Base-by-base conservation (phyloP, 2,329 filamentous ascomycete genomes). In the Aureobasidium musti region DNA sequence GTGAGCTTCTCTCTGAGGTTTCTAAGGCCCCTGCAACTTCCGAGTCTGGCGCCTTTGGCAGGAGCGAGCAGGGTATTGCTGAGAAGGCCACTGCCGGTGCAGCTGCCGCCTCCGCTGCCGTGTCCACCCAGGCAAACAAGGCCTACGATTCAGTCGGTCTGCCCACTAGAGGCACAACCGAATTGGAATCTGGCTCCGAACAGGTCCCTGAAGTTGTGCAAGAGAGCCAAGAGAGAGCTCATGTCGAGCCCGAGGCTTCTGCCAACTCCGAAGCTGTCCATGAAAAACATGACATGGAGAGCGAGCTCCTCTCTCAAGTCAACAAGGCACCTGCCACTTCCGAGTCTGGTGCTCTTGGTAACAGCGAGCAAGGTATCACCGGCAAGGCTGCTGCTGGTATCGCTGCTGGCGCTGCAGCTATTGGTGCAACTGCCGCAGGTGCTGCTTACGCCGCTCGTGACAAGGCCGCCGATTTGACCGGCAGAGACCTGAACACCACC, bases 191-290 rank as follows among this genome's bases (percentile, higher is more conserved):
- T 63, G 75, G 77, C 69, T 71, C 28, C 19, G 23, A 59, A 39
- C 37, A 59, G 21, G 84, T 86, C 19, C 65, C 65, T 14, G 45
- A 53, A 26, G 47, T 47, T 28, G 64, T 66, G 14, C 54, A 47
- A 74, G 85, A 91, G 73, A 91, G 88, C 78, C 89, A 92, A 73
- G 81, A 86, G 71, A 84, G 87, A 75, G 88, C 89, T n/a, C 78
- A 85, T 63, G 80, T 82, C 52, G 79, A 82, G 3, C 86, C 89
- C 19, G 89, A 91, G 74, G 89, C 90, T 10, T 87, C 87, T 69
- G 88, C 83, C 52, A 81, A 86, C 66, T 78, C 85, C 28, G 81
- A 84, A 43, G 89, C 89, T 73, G 72, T 67, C 73, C 77, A 23
- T 28, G 69, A 72, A 33, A 72, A 72, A 70, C 56, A 84, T 67